phyloP scores from a whole-genome alignment of 345 rosid species.

The Litchi chinensis region DNA sequence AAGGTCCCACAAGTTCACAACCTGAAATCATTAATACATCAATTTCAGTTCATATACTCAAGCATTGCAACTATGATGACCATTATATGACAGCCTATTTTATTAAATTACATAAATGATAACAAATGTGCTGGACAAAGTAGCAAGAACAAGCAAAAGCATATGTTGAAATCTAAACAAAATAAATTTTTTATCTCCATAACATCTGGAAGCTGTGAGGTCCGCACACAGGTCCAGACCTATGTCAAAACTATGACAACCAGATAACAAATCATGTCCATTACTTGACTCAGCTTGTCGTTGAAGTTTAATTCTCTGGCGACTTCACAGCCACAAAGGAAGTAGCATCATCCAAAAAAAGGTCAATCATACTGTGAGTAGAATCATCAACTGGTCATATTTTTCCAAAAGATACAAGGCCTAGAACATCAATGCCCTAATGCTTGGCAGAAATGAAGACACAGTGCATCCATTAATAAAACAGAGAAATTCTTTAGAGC shows the following conservation, averaged over 20 bases:
- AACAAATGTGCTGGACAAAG: not conserved
- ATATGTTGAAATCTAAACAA: not conserved
- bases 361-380: not conserved
- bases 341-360: not conserved
- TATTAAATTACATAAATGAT: not conserved
- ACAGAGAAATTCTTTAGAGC: not conserved
- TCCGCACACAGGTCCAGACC: not conserved
- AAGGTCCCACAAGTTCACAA: slow-evolving; percentile 94
- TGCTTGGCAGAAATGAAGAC: not conserved
- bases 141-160: slow-evolving; percentile 2
- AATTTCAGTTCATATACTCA: slow-evolving; percentile 14
- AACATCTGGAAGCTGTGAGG: not conserved
- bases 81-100: slow-evolving; percentile 1
- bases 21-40: slow-evolving; percentile 47
- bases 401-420: not conserved
- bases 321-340: not conserved
- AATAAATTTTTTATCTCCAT: not conserved
- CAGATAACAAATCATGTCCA: not conserved
- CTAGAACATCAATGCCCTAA: not conserved
- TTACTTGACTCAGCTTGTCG: not conserved
- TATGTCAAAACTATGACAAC: not conserved
- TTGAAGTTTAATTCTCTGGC: not conserved
- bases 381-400: not conserved
- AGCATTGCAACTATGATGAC: not conserved
- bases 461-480: not conserved